A percentile compares a stretch with the other conserved stretches of the same genome.
Evolutionary conservation across 495 filamentous ascomycete genomes (phyloP).

Genomic region (Tuber indicum): DNA sequence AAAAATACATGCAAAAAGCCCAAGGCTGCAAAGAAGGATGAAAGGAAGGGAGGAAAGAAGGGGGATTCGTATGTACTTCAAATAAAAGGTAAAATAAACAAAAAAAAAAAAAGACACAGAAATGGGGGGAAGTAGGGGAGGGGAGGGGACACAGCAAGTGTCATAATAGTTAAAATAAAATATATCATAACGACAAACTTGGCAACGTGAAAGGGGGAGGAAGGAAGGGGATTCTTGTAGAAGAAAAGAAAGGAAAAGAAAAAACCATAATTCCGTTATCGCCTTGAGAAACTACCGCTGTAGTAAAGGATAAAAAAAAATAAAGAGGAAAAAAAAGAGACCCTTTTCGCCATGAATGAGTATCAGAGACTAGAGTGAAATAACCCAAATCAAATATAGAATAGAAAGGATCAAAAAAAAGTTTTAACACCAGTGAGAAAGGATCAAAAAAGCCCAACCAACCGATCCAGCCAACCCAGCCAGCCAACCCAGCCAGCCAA

Average conservation of each 20-base stretch:
- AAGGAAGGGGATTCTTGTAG: slow-evolving; percentile 12
- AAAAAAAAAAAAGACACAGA: slow-evolving; percentile 30
- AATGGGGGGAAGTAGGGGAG: slow-evolving; percentile 6
- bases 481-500: background rate
- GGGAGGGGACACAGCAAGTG: slow-evolving; percentile 6
- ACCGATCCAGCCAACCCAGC: slow-evolving; percentile 4
- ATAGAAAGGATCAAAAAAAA: slow-evolving; percentile 15
- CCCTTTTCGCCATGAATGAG: slow-evolving; percentile 22
- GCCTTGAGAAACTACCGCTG: background rate
- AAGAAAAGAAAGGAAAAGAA: slow-evolving; percentile 11
- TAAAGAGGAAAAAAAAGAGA: slow-evolving; percentile 16
- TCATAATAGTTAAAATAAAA: slow-evolving; percentile 27
- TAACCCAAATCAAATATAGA: slow-evolving; percentile 8
- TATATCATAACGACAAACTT: slow-evolving; percentile 17
- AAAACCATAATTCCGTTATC: slow-evolving; percentile 11
- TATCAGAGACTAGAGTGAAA: slow-evolving; percentile 20
- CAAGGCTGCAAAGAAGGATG: slow-evolving; percentile 5
- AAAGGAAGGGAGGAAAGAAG: slow-evolving; percentile 5
- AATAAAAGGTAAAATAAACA: slow-evolving; percentile 19
- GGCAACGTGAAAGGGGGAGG: slow-evolving; percentile 12
- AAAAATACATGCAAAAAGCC: slow-evolving; percentile 13
- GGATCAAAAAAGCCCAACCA: background rate
- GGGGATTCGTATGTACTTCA: slow-evolving; percentile 30
- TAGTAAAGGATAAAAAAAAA: slow-evolving; percentile 4
- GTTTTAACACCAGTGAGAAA: slow-evolving; percentile 1